Evolutionary conservation across 2,329 filamentous ascomycete genomes (phyloP).

Genomic region (Aspergillus ochraceus): DNA sequence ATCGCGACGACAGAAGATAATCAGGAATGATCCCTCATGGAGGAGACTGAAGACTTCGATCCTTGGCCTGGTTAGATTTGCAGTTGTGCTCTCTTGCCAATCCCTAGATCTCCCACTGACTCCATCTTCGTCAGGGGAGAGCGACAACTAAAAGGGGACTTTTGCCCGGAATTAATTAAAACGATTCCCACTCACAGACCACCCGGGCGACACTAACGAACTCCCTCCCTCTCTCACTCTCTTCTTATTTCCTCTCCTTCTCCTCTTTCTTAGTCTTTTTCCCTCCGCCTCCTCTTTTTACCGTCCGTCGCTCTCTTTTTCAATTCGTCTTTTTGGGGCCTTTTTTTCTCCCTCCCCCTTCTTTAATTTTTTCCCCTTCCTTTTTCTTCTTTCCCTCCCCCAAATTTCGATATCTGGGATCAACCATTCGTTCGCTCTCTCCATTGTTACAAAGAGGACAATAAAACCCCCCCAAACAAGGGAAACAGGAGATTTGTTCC

Average conservation of each 20-base stretch:
- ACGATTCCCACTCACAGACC: background rate
- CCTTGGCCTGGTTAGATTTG: no score
- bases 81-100: background rate
- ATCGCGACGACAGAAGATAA: background rate
- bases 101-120: background rate
- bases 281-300: background rate
- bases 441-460: background rate
- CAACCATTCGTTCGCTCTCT: background rate
- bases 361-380: background rate
- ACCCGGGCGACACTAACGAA: background rate
- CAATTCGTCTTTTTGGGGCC: background rate
- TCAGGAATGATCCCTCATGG: no score
- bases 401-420: no score
- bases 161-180: background rate
- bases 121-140: background rate
- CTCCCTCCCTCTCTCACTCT: background rate
- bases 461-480: background rate
- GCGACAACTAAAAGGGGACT: background rate
- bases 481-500: background rate
- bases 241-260: background rate
- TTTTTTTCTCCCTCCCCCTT: background rate
- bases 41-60: no score
- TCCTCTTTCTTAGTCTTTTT: background rate
- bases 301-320: background rate
- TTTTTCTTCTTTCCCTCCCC: background rate